phyloP scores from a whole-genome alignment of 2,329 filamentous ascomycete genomes.

The Talaromyces sp. region DNA sequence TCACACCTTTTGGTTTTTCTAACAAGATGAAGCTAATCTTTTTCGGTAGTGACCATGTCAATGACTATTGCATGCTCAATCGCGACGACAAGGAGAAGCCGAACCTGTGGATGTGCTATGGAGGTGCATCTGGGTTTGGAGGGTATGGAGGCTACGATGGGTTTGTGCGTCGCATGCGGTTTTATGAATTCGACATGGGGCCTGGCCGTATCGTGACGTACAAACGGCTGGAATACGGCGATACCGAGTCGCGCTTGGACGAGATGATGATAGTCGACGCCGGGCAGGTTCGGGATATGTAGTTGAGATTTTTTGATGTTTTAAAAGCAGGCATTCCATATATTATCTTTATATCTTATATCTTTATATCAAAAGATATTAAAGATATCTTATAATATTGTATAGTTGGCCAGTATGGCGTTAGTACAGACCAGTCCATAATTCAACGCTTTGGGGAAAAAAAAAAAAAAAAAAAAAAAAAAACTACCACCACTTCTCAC shows the following conservation, averaged over 20 bases:
- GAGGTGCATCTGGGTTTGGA: conserved; percentile 84
- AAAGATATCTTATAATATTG: background rate
- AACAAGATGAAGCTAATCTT: conserved; percentile 18
- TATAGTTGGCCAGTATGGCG: background rate
- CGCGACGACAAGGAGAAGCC: conserved; percentile 53
- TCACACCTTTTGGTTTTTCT: background rate
- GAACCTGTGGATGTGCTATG: conserved; percentile 97
- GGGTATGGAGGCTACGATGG: conserved; percentile 90
- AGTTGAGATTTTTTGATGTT: conserved; percentile 14
- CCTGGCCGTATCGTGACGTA: conserved; percentile 84
- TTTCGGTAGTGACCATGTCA: conserved; percentile 72
- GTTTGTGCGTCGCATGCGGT: conserved; percentile 74
- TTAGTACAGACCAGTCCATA: background rate
- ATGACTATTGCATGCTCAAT: conserved; percentile 86
- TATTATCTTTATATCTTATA: background rate
- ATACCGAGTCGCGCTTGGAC: conserved; percentile 49
- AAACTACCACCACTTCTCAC: conserved; percentile 62
- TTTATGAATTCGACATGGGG: conserved; percentile 94
- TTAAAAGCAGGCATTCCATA: conserved; percentile 6
- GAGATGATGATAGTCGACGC: conserved; percentile 60
- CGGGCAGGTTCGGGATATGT: conserved; percentile 30
- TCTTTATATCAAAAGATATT: no score
- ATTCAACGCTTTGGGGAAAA: background rate
- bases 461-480: background rate
- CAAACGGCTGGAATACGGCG: conserved; percentile 74